A percentile compares a stretch with the other conserved stretches of the same genome.
These are phyloP conservation scores for Flaveria sonorensis DNA, from an alignment of 129 eudicot species.

Conservation along the genomic window DNA sequence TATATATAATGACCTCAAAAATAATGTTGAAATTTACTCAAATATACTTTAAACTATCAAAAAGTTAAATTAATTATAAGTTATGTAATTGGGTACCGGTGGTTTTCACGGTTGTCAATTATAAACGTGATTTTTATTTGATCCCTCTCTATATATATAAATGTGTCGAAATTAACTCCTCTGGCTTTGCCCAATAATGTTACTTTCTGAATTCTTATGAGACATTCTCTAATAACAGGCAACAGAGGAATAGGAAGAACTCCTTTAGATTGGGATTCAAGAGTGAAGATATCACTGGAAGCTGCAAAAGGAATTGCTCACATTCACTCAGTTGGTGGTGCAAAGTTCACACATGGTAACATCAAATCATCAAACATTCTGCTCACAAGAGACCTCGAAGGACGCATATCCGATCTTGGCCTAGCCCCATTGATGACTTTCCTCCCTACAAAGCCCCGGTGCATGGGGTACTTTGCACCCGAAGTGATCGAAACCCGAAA, in stretches of 20 bases:
- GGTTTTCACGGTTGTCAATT: no score
- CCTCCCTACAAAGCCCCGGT: constrained; percentile 48
- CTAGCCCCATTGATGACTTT: constrained; percentile 57
- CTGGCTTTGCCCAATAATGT: not conserved
- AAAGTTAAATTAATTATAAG: no score
- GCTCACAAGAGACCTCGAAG: constrained; percentile 56
- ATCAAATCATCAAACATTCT: constrained; percentile 89
- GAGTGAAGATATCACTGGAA: constrained; percentile 68
- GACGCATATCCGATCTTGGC: constrained; percentile 70
- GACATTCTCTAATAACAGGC: constrained; percentile 41
- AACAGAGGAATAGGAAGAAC: constrained; percentile 62
- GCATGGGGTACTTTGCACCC: constrained; percentile 76
- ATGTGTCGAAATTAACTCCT: not conserved
- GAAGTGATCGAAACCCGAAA: constrained; percentile 73
- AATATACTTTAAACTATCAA: no score
- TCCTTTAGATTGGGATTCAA: constrained; percentile 75
- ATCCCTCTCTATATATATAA: not conserved
- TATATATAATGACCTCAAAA: no score
- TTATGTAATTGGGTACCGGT: no score
- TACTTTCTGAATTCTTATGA: not conserved
- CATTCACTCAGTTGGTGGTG: constrained; percentile 65
- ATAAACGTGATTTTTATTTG: no score
- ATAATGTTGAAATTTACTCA: no score
- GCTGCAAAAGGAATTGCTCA: constrained; percentile 76
- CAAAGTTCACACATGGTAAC: constrained; percentile 71